phyloP scores from a whole-genome alignment of 176 grass and related monocot species.

The Carex pumila region DNA sequence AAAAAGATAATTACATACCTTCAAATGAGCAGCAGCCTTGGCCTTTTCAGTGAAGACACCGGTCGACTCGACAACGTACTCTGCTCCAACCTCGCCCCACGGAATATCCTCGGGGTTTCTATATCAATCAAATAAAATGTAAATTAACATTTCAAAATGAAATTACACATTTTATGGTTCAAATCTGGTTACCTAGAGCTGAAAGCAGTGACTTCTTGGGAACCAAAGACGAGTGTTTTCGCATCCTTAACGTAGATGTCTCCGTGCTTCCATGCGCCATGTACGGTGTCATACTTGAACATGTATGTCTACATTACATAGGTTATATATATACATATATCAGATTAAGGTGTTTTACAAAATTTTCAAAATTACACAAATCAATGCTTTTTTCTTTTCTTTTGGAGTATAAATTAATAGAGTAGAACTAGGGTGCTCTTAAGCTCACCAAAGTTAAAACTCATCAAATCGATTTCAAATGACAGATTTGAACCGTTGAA shows the following conservation, averaged over 20 bases:
- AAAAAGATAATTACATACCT: conserved; percentile 20
- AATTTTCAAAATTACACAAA: not conserved
- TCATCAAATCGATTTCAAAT: no score
- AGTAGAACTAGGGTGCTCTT: no score
- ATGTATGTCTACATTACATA: conserved; percentile 55
- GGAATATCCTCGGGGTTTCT: conserved; percentile 88
- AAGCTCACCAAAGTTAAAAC: no score
- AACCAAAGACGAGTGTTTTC: conserved; percentile 67
- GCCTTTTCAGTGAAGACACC: conserved; percentile 82
- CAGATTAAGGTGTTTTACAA: no score
- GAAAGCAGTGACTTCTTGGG: conserved; percentile 43
- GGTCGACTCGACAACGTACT: conserved; percentile 68
- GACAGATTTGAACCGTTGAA: no score
- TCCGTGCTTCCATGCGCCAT: conserved; percentile 68
- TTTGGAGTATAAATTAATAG: no score
- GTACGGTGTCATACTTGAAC: conserved; percentile 84
- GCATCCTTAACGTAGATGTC: conserved; percentile 60
- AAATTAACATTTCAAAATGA: no score
- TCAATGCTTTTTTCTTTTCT: not conserved
- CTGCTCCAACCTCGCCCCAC: conserved; percentile 48
- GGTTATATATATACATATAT: not conserved
- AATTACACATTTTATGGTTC: not conserved
- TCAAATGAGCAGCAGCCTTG: conserved; percentile 67
- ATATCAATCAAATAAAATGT: not conserved
- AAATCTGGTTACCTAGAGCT: conserved; percentile 36